Evolutionary conservation across 768 basidiomycete genomes (phyloP), one percentile per base, ranked within the genome.

Genomic region (Russula ochroleuca): DNA sequence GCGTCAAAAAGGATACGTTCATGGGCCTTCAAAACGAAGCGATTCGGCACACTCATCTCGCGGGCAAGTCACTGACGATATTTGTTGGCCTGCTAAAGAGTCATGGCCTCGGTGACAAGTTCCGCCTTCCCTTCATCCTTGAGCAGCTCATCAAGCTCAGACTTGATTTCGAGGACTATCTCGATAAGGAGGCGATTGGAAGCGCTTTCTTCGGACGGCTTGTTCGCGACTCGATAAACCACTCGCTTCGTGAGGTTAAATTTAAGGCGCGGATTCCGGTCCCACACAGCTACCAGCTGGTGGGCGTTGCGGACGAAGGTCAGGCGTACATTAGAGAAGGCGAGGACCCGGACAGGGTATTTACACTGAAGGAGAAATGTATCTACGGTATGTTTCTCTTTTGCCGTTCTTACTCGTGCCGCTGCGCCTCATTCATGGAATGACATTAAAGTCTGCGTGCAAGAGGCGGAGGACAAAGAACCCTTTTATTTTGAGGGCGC

Each of bases 191-290:
- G 1, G 74, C 75, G 9, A 70, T 85, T 50, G 80, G 84, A 47
- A 82, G 78, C 15, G 79, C 81, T 0, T 91, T 92, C 69, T 66
- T 90, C 0, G 73, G 74, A 8, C 78, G 80, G 45, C 68, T 87
- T 21, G 79, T 88, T 23, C 74, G 82, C 40, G 83, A 83, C 41
- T 80, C 85, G 0, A 81, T 83, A 73, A 81, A 81, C 48, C 81
- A 84, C 65, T 80, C 88, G 7, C 74, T 94, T 43, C 80, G 90
- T 5, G 83, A 84, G 50, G 82, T 93, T 69, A 93, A 92, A 68
- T 84, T 89, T 68, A 76, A 78, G 38, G 90, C 91, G 0, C 78
- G 90, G 14, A 88, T 94, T 31, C 83, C 79, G 4, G 80, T 94
- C 9, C 85, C 85, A 0, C 74, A 83, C 0, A 85, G 85, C 64